phyloP scores from a whole-genome alignment of 2,329 filamentous ascomycete species.

The Aureobasidium mangrovei region DNA sequence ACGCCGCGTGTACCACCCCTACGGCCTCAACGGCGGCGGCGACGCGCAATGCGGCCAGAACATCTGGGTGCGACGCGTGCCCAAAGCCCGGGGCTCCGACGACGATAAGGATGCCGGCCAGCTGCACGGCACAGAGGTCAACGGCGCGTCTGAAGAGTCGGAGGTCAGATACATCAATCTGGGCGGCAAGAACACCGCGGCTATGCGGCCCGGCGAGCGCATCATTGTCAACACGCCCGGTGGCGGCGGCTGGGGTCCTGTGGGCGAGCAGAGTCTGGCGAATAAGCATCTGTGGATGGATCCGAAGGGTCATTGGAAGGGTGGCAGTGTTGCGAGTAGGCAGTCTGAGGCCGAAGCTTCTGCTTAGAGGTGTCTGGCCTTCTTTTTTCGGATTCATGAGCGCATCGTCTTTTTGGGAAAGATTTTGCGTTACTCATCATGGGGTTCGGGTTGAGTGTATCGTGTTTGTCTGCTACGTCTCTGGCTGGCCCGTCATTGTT shows the following conservation, averaged over 20 bases:
- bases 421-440: too few species aligned
- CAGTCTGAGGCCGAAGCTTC: conserved; percentile 45
- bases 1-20: conserved; percentile 65
- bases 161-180: conserved; percentile 57
- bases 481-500: too few species aligned
- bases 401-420: too few species aligned
- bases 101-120: conserved; percentile 19
- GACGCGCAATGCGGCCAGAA: conserved; percentile 75
- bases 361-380: conserved; percentile 20
- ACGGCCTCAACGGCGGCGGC: conserved; percentile 74
- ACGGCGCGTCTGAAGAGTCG: conserved; percentile 18
- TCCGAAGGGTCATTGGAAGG: conserved; percentile 50
- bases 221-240: conserved; percentile 73
- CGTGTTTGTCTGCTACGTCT: too few species aligned
- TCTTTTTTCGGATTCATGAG: not conserved
- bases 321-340: conserved; percentile 48
- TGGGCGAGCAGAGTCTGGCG: conserved; percentile 48
- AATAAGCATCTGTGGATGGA: conserved; percentile 41
- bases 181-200: conserved; percentile 70
- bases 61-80: conserved; percentile 71
- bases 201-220: conserved; percentile 66
- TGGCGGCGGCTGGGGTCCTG: conserved; percentile 65
- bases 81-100: conserved; percentile 26
- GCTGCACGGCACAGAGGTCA: conserved; percentile 6
- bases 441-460: too few species aligned